Base-by-base conservation (phyloP, 176 grass and related monocot species). In the Oryza meyeriana region DNA sequence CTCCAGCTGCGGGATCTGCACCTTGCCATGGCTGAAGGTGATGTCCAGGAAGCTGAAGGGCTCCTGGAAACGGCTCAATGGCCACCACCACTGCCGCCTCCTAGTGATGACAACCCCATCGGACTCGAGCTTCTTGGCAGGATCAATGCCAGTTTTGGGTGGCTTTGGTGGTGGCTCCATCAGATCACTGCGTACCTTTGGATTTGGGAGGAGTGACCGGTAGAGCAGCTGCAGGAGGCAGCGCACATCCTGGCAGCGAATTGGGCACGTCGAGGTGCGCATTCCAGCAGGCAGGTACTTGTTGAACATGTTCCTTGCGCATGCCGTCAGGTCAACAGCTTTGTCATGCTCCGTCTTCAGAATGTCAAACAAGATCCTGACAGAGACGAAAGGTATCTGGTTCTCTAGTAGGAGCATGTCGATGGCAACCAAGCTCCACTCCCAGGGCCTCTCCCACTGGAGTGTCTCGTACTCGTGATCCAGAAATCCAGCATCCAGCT, bases 391-490 rank as follows among this genome's bases (percentile, higher is more conserved):
- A 78, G 55, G 66, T 64, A 79, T 52, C 31, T 64, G 55, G 75
- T 50, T 79, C 55, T 85, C 75, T 36, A 64, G 39, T 16, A 48
- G 55, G 40, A 64, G 55, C 39, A 52, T 79, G 66, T 50, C 55
- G 26, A 79, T 65, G 68, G 58, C 68, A n/a, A 80, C 68, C 58
- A 64, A 64, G 16, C 67, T 69, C 76, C 76, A 72, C 31, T 85
- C 84, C 67, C 50, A 85, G 29, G 84, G 84, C 40, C 32, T 85
- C 48, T 79, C 75, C 76, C 67, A 65, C 17, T 65, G 57, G 10
- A 52, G 57, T 4, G 57, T 79, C 63, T n/a, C 39, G 29, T 79
- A 64, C 29, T 72, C 39, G 38, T 85, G 67, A 12, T 65, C 30
- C 40, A 57, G 76, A 55, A 10, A 22, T 29, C 65, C 30, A 71